Percentiles rank a stretch among this genome's conserved stretches.
These are phyloP conservation scores for Allomyces macrogynus DNA, from an alignment of 192 early-diverging fungal species.

Conservation along the genomic window DNA sequence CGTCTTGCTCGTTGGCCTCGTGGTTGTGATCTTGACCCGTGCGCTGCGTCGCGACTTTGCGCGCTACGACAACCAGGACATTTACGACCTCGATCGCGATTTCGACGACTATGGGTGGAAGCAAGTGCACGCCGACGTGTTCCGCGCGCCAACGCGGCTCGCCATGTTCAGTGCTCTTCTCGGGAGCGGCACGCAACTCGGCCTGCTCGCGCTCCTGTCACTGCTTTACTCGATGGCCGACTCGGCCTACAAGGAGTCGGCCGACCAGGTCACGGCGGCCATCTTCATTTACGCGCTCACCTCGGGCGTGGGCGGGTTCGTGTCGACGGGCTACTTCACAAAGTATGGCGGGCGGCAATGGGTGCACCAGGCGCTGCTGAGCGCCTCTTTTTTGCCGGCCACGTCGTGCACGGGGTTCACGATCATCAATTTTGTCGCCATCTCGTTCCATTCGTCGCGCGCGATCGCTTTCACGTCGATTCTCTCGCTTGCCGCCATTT, in stretches of 20 bases:
- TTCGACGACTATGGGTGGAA: constrained; percentile 97
- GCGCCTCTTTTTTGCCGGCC: constrained; percentile 47
- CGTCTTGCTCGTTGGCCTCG: constrained; percentile 74
- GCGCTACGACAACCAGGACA: constrained; percentile 62
- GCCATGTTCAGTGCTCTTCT: constrained; percentile 57
- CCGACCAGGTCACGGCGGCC: constrained; percentile 49
- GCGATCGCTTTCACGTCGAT: constrained; percentile 79
- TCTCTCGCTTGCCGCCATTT: constrained; percentile 59
- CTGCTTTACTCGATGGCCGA: constrained; percentile 37
- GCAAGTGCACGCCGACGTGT: constrained; percentile 92
- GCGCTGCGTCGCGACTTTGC: constrained; percentile 82
- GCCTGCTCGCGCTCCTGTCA: constrained; percentile 48
- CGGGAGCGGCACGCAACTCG: constrained; percentile 66
- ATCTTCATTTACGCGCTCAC: constrained; percentile 64
- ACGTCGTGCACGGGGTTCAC: constrained; percentile 29
- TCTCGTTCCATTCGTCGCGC: constrained; percentile 55
- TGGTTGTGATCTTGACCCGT: constrained; percentile 70
- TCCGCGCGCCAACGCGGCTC: constrained; percentile 60
- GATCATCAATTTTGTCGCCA: constrained; percentile 67
- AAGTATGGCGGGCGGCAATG: constrained; percentile 47
- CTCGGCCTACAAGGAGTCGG: constrained; percentile 37
- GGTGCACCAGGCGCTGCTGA: constrained; percentile 41
- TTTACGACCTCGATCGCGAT: constrained; percentile 50
- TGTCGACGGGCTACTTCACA: constrained; percentile 40
- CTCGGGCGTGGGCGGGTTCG: constrained; percentile 45